Base-by-base conservation (phyloP, 1,284 basidiomycete genomes). In the Tilletia setariae region DNA sequence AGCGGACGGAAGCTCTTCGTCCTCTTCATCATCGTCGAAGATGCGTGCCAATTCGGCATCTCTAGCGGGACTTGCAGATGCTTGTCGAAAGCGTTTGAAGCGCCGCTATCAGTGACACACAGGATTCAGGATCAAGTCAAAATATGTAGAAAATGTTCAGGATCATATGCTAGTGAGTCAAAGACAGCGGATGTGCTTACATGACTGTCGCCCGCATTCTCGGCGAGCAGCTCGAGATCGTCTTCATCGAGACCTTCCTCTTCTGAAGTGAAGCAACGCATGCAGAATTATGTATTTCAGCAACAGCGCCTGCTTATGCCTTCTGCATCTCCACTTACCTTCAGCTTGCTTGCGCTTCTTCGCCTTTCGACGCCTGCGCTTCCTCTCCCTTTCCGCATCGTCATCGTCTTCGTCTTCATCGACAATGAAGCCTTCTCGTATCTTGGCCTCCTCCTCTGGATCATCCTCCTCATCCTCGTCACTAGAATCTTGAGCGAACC, bases 171-270 rank as follows among this genome's bases (percentile, higher is more conserved):
- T 40, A 6, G 46, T 49, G 16, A 23, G 46, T 6, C 46, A 23
- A n/a, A n/a, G 46, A 16, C 4, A 19, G 21, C 19, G 19, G 46
- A 19, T 49, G 46, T 9, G 32, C 82, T 71, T 56, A 74, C 68
- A 23, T 87, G 87, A 53, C 51, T 53, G 6, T 23, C 23, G 9
- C 95, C 94, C 2, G 93, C 93, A 77, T 98, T 98, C 86, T 98
- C 96, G 79, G 92, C 92, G 25, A 98, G 83, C 9, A 98, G 87
- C 66, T 95, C 94, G 66, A 98, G 84, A 80, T 98, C 96, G 79
- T 98, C 96, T 67, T 98, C 95, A 74, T 96, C 94, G 56, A 97
- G 85, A n/a, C 86, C 85, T 40, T 85, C 91, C 69, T 90, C 89
- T 32, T 90, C 83, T 32, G 28, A 6, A 49, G 4, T 6, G 46